Evolutionary conservation across 345 rosid species (phyloP).

Genomic region (Corchorus olitorius): DNA sequence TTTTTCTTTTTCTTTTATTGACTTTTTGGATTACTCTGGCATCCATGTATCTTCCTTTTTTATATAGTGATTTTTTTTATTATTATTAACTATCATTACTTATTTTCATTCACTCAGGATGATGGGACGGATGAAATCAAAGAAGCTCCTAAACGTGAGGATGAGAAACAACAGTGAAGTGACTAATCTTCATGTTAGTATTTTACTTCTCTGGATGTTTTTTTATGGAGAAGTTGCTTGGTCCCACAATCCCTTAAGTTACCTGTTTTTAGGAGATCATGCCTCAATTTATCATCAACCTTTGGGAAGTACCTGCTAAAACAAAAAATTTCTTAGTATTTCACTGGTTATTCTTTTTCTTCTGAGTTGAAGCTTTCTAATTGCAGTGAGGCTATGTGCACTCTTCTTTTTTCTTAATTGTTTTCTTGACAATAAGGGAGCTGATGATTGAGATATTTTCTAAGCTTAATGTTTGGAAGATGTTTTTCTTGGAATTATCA

Average conservation of each 20-base stretch:
- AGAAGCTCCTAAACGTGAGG: conserved; percentile 46
- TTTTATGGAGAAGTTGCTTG: conserved; percentile 38
- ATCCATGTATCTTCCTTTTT: background rate
- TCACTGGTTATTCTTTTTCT: conserved; percentile 14
- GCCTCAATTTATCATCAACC: conserved; percentile 14
- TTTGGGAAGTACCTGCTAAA: conserved; percentile 9
- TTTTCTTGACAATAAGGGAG: conserved; percentile 32
- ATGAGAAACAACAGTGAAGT: conserved; percentile 42
- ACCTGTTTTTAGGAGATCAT: conserved; percentile 18
- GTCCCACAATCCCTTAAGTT: conserved; percentile 22
- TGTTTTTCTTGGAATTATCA: conserved; percentile 10
- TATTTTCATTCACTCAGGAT: conserved; percentile 30
- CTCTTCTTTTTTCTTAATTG: conserved; percentile 7
- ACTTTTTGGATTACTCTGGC: background rate
- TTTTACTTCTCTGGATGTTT: conserved; percentile 38
- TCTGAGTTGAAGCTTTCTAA: conserved; percentile 19
- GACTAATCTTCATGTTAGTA: background rate
- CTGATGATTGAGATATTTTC: conserved; percentile 21
- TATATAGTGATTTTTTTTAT: background rate
- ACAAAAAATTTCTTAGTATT: conserved; percentile 21
- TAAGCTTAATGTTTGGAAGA: conserved; percentile 18
- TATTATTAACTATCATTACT: conserved; percentile 6
- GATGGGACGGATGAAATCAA: conserved; percentile 52
- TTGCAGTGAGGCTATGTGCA: conserved; percentile 19
- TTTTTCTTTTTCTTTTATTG: background rate